Evolutionary conservation across 306 rosid genomes (phyloP), one percentile per base, ranked within the genome.

Genomic region (Acacia crassicarpa): DNA sequence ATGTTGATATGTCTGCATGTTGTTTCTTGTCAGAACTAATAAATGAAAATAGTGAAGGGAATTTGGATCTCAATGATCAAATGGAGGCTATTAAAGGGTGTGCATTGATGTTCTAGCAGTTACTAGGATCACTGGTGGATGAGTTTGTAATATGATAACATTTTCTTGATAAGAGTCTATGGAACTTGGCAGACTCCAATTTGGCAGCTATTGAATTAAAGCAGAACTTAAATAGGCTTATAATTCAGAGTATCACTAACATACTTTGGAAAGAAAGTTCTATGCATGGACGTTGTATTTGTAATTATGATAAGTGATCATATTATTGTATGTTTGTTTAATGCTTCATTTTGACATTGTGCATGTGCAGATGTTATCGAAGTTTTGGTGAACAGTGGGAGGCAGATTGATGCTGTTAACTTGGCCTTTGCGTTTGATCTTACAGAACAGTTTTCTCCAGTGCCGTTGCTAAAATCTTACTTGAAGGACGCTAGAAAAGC

Each of bases 321-420:
- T 76, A 14, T 58, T 72, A 30, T 78, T 83, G 35, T 77, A 25
- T 54, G 13, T 74, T 14, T n/a, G 76, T 81, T 84, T 30, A 38
- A n/a, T 83, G 51, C 68, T 82, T 80, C 27, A 53, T 49, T 86
- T 79, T 66, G 51, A 4, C 30, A 19, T 66, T 72, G 45, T 81
- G 82, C 67, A 78, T 78, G 62, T 84, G 70, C 94, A 95, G 99
- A 96, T 85, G 98, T 96, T 66, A 88, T 96, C 33, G 92, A 86
- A 80, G 92, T 93, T 78, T 83, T 96, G 78, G 91, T 89, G 63
- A 92, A 88, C 80, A 96, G 92, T 78, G 98, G 99, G 81, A 84
- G 99, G 77, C 99, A 93, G 84, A 92, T 96, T 87, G 99, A 96
- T 81, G 99, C 98, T 1, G 94, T 96, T 75, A 96, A 92, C 90